A percentile compares a stretch with the other conserved stretches of the same genome.
phyloP scores from a whole-genome alignment of 2,329 filamentous ascomycete genomes.

The Phialophora tarda region DNA sequence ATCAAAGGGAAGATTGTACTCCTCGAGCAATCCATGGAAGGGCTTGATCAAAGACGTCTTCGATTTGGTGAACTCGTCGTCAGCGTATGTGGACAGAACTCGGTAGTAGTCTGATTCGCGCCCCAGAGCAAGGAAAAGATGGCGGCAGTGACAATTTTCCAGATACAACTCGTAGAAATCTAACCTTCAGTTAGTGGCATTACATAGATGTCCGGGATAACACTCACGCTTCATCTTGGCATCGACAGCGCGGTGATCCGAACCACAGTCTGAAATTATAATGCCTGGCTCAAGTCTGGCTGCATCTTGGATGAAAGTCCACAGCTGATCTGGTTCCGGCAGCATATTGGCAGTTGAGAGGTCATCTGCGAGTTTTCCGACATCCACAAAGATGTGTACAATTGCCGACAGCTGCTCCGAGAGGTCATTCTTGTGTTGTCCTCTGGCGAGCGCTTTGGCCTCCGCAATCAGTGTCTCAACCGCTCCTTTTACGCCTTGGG shows the following conservation, averaged over 20 bases:
- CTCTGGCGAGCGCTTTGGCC: constrained; percentile 27
- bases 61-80: constrained; percentile 32
- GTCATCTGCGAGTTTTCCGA: constrained; percentile 30
- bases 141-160: constrained; percentile 37
- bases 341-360: constrained; percentile 25
- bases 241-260: constrained; percentile 24
- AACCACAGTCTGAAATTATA: constrained; percentile 34
- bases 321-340: constrained; percentile 27
- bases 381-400: constrained; percentile 36
- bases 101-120: constrained; percentile 33
- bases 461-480: constrained; percentile 23
- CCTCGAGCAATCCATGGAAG: constrained; percentile 20
- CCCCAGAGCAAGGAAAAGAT: constrained; percentile 34
- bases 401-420: constrained; percentile 29
- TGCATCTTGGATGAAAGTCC: constrained; percentile 32
- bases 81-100: constrained; percentile 32
- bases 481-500: constrained; percentile 24
- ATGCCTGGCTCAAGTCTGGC: constrained; percentile 23
- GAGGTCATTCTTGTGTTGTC: constrained; percentile 35
- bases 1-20: constrained; percentile 28
- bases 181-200: constrained; percentile 23
- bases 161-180: constrained; percentile 35
- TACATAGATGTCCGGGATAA: neutral
- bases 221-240: constrained; percentile 29
- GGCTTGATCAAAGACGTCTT: constrained; percentile 34